phyloP scores from a whole-genome alignment of 345 rosid genomes.

The Populus pruinosa region DNA sequence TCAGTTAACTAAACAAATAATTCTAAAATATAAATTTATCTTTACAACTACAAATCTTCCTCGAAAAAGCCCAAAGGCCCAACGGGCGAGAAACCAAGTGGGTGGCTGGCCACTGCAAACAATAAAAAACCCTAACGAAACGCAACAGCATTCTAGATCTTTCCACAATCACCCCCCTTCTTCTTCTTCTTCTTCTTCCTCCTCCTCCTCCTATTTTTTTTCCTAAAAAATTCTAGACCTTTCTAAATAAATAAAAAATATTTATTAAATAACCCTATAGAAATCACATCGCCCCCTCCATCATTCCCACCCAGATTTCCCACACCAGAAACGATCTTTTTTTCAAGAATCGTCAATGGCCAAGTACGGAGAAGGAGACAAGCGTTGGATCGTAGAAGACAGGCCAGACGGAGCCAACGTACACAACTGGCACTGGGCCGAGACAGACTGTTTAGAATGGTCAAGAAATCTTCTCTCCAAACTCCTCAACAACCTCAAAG shows the following conservation, averaged over 20 bases:
- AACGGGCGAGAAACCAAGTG: background rate
- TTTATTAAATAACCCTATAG: too few relatives aligned
- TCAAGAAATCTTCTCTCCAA: constrained; percentile 58
- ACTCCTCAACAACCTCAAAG: constrained; percentile 43
- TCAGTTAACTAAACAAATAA: too few relatives aligned
- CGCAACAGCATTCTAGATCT: constrained; percentile 2
- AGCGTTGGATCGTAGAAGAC: constrained; percentile 97
- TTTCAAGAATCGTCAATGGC: constrained; percentile 49
- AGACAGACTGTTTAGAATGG: constrained; percentile 89
- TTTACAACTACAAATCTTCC: too few relatives aligned
- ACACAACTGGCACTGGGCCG: constrained; percentile 99
- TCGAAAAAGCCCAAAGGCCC: too few relatives aligned
- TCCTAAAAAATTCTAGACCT: background rate
- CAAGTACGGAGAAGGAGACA: constrained; percentile 93
- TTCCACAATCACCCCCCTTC: background rate
- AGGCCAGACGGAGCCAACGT: constrained; percentile 95
- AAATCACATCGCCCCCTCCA: background rate
- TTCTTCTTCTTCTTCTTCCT: too few relatives aligned
- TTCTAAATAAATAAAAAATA: too few relatives aligned
- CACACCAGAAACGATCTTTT: background rate
- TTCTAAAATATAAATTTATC: too few relatives aligned
- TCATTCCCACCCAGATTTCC: background rate
- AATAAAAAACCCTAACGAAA: background rate
- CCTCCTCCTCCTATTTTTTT: background rate
- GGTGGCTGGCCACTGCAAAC: background rate